Percentiles rank a stretch among this genome's conserved stretches.
Evolutionary conservation across 176 grass and related monocot genomes (phyloP).

Genomic region (Avena sativa): DNA sequence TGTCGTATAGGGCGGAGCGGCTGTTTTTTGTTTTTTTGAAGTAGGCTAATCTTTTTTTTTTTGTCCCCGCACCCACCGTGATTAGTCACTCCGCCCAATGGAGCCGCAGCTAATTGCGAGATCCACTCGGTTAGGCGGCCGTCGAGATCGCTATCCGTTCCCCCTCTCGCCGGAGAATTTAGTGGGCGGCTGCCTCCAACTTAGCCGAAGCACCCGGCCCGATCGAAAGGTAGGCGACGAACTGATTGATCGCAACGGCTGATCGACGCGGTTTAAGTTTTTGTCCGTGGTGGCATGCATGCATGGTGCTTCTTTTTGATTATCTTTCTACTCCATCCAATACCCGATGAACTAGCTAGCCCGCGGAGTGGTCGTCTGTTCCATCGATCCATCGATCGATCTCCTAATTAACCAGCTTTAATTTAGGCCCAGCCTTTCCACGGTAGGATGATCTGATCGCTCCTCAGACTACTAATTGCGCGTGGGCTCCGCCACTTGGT

Average conservation of each 20-base stretch:
- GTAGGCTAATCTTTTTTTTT: too few species aligned
- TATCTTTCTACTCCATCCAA: neutral
- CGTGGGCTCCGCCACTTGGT: constrained; percentile 17
- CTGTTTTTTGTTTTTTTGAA: too few species aligned
- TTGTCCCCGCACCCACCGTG: too few species aligned
- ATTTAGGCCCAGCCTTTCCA: neutral
- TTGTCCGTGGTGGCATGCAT: neutral
- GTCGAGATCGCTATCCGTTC: too few species aligned
- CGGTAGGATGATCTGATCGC: neutral
- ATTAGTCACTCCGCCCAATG: too few species aligned
- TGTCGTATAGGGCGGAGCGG: too few species aligned
- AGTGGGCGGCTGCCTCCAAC: too few species aligned
- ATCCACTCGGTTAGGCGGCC: too few species aligned
- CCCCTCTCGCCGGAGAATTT: too few species aligned
- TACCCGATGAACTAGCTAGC: neutral
- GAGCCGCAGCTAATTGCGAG: too few species aligned
- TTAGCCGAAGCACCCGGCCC: neutral
- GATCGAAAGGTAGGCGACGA: neutral
- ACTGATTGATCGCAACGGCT: constrained; percentile 1
- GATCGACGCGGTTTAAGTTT: neutral
- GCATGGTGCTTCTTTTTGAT: neutral
- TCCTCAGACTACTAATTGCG: neutral
- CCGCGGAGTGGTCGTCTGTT: neutral
- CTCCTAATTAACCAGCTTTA: neutral
- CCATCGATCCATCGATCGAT: neutral